These are phyloP conservation scores for Pythium periplocum DNA, from an alignment of 352 stramenopile species.

Conservation along the genomic window DNA sequence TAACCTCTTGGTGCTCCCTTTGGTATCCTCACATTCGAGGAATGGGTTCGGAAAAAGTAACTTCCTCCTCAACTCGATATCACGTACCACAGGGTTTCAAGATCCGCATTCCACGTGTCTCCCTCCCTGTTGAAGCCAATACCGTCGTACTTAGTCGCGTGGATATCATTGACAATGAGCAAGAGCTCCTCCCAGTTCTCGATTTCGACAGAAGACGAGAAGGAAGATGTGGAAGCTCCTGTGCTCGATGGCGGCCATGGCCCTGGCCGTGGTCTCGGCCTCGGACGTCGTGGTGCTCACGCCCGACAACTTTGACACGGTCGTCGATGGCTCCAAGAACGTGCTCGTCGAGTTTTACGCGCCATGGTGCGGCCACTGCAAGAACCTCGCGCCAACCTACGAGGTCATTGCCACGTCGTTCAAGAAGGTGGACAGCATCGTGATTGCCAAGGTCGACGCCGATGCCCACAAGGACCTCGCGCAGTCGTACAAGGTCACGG, in stretches of 20 bases:
- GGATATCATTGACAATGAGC: not conserved
- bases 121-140: too few species aligned
- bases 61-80: too few species aligned
- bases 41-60: too few species aligned
- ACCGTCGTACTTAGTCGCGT: too few species aligned
- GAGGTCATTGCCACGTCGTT: conserved; percentile 87
- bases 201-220: conserved; percentile 18
- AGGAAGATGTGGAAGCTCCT: conserved; percentile 55
- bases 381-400: conserved; percentile 70
- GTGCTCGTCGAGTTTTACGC: conserved; percentile 67
- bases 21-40: too few species aligned
- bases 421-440: conserved; percentile 80
- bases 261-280: conserved; percentile 46
- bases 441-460: conserved; percentile 88
- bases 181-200: conserved; percentile 10
- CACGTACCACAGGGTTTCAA: too few species aligned
- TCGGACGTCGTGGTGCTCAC: conserved; percentile 79
- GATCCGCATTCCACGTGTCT: too few species aligned
- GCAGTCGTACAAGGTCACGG: conserved; percentile 79
- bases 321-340: conserved; percentile 81
- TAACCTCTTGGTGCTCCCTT: too few species aligned
- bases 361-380: conserved; percentile 49
- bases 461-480: conserved; percentile 81
- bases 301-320: conserved; percentile 73
- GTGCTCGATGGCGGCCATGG: conserved; percentile 29